These are phyloP conservation scores for Eucalyptus globulus DNA, from an alignment of 345 rosid species.

Conservation along the genomic window DNA sequence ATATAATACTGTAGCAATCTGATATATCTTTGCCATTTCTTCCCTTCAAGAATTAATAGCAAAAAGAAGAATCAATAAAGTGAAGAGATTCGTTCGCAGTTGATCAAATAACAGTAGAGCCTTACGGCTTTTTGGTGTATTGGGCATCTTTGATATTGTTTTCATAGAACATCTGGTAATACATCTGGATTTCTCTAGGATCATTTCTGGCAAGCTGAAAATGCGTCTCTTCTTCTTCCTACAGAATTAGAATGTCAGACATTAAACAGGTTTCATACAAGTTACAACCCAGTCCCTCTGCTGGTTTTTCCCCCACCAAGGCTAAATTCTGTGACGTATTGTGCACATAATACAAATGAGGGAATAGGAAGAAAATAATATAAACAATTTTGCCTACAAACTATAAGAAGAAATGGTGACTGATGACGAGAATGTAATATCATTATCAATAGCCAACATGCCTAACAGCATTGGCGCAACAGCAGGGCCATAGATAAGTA, in stretches of 20 bases:
- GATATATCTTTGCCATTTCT: conserved; percentile 83
- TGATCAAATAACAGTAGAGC: background rate
- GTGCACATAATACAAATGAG: background rate
- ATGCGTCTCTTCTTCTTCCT: conserved; percentile 53
- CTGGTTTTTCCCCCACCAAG: background rate
- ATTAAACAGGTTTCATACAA: background rate
- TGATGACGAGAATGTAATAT: background rate
- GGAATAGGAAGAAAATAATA: background rate
- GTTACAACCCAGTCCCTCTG: background rate
- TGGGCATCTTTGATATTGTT: conserved; percentile 45
- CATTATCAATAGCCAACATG: background rate
- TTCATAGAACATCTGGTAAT: conserved; percentile 56
- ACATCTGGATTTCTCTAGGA: conserved; percentile 58
- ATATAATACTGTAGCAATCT: conserved; percentile 78
- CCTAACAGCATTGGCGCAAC: background rate
- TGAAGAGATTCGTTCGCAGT: background rate
- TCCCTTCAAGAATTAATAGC: conserved; percentile 44
- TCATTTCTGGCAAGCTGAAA: conserved; percentile 33
- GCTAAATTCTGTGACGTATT: background rate
- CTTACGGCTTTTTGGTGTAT: conserved; percentile 70
- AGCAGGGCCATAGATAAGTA: background rate
- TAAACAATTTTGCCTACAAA: background rate
- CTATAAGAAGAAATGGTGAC: background rate
- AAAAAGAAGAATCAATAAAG: background rate
- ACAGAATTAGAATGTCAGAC: background rate